Evolutionary conservation across 2,329 filamentous ascomycete species (phyloP).

Genomic region (Colletotrichum orbiculare): DNA sequence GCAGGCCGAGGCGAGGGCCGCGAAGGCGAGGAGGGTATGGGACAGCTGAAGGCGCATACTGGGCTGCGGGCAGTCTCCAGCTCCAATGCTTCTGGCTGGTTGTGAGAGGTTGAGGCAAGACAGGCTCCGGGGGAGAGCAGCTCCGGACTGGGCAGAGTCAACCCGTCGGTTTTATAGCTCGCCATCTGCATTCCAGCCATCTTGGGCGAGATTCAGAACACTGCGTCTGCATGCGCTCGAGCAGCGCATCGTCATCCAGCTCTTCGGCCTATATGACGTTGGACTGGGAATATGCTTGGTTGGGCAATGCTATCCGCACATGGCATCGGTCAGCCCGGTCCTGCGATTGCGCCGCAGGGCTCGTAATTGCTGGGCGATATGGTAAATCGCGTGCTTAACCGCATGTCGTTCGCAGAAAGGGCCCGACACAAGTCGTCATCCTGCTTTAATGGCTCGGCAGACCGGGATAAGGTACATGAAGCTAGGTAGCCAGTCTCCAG

Average conservation of each 20-base stretch:
- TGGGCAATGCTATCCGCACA: background rate
- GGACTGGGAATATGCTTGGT: background rate
- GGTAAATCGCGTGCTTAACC: background rate
- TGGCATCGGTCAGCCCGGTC: conserved; percentile 6
- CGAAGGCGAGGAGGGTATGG: conserved; percentile 38
- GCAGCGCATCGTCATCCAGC: background rate
- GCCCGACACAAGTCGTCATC: conserved; percentile 11
- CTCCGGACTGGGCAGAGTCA: background rate
- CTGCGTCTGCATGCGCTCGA: no score
- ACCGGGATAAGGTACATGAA: background rate
- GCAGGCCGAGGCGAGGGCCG: conserved; percentile 43
- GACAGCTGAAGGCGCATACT: conserved; percentile 26
- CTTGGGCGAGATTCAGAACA: background rate
- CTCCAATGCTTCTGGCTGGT: background rate
- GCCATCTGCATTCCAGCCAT: background rate
- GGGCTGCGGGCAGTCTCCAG: background rate
- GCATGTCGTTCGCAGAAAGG: background rate
- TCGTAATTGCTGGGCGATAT: background rate
- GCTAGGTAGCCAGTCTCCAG: background rate
- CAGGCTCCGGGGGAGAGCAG: no score
- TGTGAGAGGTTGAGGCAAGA: background rate
- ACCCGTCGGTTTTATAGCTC: conserved; percentile 17
- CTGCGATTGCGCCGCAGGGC: conserved; percentile 13
- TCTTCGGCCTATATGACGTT: background rate
- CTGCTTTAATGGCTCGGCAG: background rate